Evolutionary conservation across 345 rosid genomes (phyloP).

Genomic region (Linum usitatissimum): DNA sequence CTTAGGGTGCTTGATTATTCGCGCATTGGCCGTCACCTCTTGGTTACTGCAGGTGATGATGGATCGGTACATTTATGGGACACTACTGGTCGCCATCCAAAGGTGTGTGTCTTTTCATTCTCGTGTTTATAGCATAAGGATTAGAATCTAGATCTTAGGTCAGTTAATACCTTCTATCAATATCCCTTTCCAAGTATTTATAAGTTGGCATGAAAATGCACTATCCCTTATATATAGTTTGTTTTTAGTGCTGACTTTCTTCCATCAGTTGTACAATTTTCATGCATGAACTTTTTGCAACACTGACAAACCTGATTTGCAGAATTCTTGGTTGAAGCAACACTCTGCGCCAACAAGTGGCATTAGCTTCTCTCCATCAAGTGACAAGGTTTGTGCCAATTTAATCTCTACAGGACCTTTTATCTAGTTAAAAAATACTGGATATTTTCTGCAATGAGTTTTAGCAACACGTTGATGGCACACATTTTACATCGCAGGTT

Average conservation of each 20-base stretch:
- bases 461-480: conserved; percentile 7
- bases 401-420: not conserved
- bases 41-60: conserved; percentile 97
- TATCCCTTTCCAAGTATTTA: not conserved
- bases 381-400: conserved; percentile 61
- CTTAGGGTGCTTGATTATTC: conserved; percentile 96
- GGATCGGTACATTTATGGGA: conserved; percentile 97
- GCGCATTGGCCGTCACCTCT: conserved; percentile 72
- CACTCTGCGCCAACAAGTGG: conserved; percentile 98
- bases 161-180: not conserved
- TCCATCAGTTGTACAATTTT: not conserved
- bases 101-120: conserved; percentile 34
- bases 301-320: conserved; percentile 18
- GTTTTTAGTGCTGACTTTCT: not conserved
- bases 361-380: conserved; percentile 87
- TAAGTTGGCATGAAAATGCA: not conserved
- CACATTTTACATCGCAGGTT: conserved; percentile 37
- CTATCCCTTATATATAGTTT: not conserved
- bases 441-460: conserved; percentile 4
- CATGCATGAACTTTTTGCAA: not conserved
- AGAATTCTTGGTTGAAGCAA: conserved; percentile 94
- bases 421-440: conserved; percentile 3
- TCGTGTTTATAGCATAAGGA: not conserved
- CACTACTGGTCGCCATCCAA: conserved; percentile 80
- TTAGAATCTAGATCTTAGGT: not conserved